These are phyloP conservation scores for Scheffersomyces insectosa DNA, from an alignment of 1,139 yeast species.

Conservation along the genomic window DNA sequence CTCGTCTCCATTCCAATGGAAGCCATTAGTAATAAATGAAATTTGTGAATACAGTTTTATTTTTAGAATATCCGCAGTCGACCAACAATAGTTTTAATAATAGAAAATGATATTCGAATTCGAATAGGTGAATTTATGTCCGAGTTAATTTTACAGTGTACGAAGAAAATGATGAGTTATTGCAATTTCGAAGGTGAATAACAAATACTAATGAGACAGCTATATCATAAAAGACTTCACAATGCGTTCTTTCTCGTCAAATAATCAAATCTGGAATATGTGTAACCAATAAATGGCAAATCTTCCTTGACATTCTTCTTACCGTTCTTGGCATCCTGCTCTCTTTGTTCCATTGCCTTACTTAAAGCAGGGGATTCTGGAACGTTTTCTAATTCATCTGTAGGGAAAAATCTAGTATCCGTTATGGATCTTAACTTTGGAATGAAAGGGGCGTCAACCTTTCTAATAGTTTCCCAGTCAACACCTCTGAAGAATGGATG, in stretches of 20 bases:
- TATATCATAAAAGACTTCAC: conserved; percentile 3
- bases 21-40: too few species aligned
- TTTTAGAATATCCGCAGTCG: too few species aligned
- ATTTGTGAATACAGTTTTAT: too few species aligned
- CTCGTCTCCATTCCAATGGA: too few species aligned
- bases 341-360: conserved; percentile 66
- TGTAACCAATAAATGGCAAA: conserved; percentile 94
- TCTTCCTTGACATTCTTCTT: conserved; percentile 69
- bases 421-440: conserved; percentile 76
- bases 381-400: conserved; percentile 92
- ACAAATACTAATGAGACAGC: too few species aligned
- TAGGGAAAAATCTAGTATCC: conserved; percentile 97
- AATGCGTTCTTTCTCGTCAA: conserved; percentile 85
- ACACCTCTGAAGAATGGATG: conserved; percentile 97
- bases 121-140: too few species aligned
- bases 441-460: conserved; percentile 93
- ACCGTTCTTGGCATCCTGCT: conserved; percentile 34
- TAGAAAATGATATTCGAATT: too few species aligned
- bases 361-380: conserved; percentile 90
- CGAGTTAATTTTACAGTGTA: too few species aligned
- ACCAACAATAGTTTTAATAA: too few species aligned
- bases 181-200: too few species aligned
- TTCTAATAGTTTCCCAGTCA: conserved; percentile 92
- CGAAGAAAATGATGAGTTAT: too few species aligned
- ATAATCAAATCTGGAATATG: conserved; percentile 91